Evolutionary conservation across 768 basidiomycete species (phyloP).

Genomic region (Mrakia gelida): DNA sequence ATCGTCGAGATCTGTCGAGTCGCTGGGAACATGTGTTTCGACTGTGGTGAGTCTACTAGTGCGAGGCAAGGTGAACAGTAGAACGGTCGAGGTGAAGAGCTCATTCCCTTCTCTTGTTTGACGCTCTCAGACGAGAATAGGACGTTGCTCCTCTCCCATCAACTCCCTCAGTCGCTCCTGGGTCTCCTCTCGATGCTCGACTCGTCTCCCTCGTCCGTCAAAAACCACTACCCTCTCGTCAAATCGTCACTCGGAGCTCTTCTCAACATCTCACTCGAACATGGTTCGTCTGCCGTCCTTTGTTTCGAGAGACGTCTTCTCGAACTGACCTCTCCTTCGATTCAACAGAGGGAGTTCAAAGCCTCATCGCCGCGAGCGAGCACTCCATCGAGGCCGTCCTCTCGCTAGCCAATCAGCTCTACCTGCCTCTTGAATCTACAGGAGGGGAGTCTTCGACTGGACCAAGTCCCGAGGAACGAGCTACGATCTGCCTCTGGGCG

Average conservation of each 20-base stretch:
- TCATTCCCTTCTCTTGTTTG: not conserved
- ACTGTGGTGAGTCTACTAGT: conserved; percentile 25
- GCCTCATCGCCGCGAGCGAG: conserved; percentile 63
- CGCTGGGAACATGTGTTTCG: conserved; percentile 26
- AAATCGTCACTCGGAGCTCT: conserved; percentile 74
- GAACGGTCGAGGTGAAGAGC: not conserved
- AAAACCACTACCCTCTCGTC: conserved; percentile 63
- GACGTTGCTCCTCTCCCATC: conserved; percentile 5
- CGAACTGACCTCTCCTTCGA: not conserved
- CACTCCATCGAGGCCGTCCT: conserved; percentile 61
- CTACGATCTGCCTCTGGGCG: conserved; percentile 15
- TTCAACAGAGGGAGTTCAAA: conserved; percentile 63
- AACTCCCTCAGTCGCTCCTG: conserved; percentile 25
- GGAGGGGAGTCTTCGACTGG: conserved; percentile 39
- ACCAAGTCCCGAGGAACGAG: conserved; percentile 17
- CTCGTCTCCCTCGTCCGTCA: not conserved
- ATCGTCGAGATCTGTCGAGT: conserved; percentile 25
- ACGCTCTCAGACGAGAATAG: conserved; percentile 16
- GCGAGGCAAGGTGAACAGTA: no score
- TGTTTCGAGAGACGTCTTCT: conserved; percentile 9
- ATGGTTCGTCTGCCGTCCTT: conserved; percentile 51
- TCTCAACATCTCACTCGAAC: conserved; percentile 70
- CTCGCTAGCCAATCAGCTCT: conserved; percentile 62
- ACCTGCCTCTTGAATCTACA: conserved; percentile 63
- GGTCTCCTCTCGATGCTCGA: not conserved